These are phyloP conservation scores for Hysterangium stoloniferum DNA, from an alignment of 768 basidiomycete species.

Conservation along the genomic window DNA sequence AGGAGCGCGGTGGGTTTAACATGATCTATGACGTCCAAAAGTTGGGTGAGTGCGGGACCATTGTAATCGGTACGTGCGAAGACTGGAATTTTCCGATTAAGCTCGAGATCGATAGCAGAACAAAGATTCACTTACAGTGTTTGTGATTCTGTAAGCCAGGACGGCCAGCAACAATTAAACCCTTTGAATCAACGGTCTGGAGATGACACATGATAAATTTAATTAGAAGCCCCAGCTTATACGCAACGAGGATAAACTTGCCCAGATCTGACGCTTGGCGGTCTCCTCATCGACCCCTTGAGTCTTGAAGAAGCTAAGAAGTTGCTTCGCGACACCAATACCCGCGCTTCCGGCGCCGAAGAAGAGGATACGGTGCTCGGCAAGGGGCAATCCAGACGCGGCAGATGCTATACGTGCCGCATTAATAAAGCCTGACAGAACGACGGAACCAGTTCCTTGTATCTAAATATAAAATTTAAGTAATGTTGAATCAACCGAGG, in stretches of 20 bases:
- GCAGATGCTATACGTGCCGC: conserved; percentile 26
- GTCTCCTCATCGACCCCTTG: conserved; percentile 32
- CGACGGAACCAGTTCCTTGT: conserved; percentile 35
- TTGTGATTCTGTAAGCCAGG: conserved; percentile 35
- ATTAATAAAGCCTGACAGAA: conserved; percentile 35
- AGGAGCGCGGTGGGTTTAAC: conserved; percentile 37
- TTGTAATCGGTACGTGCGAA: conserved; percentile 32
- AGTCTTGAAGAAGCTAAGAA: conserved; percentile 31
- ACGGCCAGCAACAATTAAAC: conserved; percentile 34
- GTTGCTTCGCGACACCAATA: conserved; percentile 38
- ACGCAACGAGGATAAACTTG: conserved; percentile 11
- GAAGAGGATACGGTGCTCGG: conserved; percentile 37
- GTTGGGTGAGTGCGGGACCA: conserved; percentile 27
- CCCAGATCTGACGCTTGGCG: conserved; percentile 33
- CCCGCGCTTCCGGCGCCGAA: conserved; percentile 37
- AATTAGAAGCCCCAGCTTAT: background rate
- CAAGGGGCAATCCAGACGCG: conserved; percentile 24
- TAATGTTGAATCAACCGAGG: background rate
- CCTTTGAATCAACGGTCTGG: conserved; percentile 32
- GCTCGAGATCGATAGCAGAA: background rate
- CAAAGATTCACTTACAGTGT: conserved; percentile 17
- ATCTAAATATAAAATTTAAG: conserved; percentile 14
- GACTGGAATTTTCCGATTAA: conserved; percentile 12
- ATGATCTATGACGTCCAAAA: conserved; percentile 33
- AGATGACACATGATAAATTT: background rate